Conservation (phyloP, 805 yeast genomes). For the Kodamaea lidongshanica region DNA sequence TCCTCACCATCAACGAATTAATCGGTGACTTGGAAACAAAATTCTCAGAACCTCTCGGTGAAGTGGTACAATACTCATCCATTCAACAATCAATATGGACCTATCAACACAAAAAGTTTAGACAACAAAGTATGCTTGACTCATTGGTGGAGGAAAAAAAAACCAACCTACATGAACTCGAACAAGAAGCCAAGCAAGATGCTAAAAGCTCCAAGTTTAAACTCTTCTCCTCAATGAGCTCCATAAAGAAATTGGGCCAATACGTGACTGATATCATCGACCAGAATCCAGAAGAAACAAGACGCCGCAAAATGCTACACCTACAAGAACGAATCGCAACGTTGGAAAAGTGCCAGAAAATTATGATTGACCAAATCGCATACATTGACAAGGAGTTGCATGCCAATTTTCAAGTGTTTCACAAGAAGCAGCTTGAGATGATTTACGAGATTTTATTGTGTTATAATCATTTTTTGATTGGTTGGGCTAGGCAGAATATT, state of each 20-base stretch:
- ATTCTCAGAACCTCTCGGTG: constrained; percentile 64
- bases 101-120: constrained; percentile 43
- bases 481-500: constrained; percentile 63
- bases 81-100: constrained; percentile 53
- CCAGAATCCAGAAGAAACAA: constrained; percentile 58
- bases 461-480: constrained; percentile 50
- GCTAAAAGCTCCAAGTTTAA: constrained; percentile 35
- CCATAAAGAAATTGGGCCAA: constrained; percentile 45
- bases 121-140: constrained; percentile 29
- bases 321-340: constrained; percentile 46
- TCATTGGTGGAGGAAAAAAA: constrained; percentile 27
- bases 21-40: constrained; percentile 50
- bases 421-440: constrained; percentile 43
- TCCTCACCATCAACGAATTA: constrained; percentile 46
- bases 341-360: constrained; percentile 45
- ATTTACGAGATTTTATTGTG: constrained; percentile 46
- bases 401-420: constrained; percentile 45
- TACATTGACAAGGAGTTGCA: constrained; percentile 40
- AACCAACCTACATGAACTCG: constrained; percentile 28
- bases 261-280: constrained; percentile 54
- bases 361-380: constrained; percentile 37
- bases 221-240: constrained; percentile 45
- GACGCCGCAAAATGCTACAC: constrained; percentile 47
- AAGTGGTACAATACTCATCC: constrained; percentile 59
- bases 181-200: constrained; percentile 23